Percentiles rank a stretch among this genome's conserved stretches.
Conservation (phyloP, 2,329 filamentous ascomycete genomes). For the Aspergillus tamarii region DNA sequence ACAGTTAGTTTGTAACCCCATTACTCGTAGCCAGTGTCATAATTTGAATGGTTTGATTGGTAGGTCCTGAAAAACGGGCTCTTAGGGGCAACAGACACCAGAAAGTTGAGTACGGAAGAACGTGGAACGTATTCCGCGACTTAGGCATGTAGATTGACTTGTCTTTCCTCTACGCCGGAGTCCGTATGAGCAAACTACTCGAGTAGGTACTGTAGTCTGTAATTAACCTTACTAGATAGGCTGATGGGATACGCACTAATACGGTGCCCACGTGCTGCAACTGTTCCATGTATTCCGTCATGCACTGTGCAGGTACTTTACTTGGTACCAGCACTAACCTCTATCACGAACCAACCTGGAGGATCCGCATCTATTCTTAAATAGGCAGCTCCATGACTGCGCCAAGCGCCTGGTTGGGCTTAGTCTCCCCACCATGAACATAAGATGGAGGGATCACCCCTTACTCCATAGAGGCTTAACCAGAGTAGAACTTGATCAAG, state of each 20-base stretch:
- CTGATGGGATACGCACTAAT: not conserved
- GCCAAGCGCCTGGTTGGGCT: not conserved
- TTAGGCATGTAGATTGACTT: not conserved
- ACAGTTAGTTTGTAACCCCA: not conserved
- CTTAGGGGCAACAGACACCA: not conserved
- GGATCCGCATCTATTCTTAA: slow-evolving; percentile 4
- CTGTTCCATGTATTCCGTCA: not conserved
- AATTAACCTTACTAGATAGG: not conserved
- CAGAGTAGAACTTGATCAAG: not conserved
- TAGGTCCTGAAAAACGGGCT: not conserved
- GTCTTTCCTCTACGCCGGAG: not conserved
- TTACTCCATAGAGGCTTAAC: not conserved
- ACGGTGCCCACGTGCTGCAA: not conserved
- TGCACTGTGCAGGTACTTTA: not conserved
- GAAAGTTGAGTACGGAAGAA: not conserved
- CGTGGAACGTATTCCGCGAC: not conserved
- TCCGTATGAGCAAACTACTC: not conserved
- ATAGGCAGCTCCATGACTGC: slow-evolving; percentile 1
- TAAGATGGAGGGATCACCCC: not conserved
- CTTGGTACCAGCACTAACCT: not conserved
- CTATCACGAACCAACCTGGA: not conserved
- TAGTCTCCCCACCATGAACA: not conserved
- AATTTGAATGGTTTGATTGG: not conserved
- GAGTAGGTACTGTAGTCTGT: not conserved
- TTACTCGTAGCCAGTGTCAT: not conserved